phyloP scores from a whole-genome alignment of 306 rosid genomes.

The barrel medic (Medicago truncatula) region MtrunA17r5.0-ANR NC_053045.1:6737001-6737500 shows the following conservation, averaged over 20 bases:
- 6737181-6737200: constrained; percentile 52
- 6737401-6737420: constrained; percentile 45
- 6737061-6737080: constrained; percentile 35
- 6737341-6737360: constrained; percentile 54
- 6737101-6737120: constrained; percentile 44
- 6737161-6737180: constrained; percentile 40
- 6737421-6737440: constrained; percentile 43
- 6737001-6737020: constrained; percentile 44
- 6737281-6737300: constrained; percentile 26
- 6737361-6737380: constrained; percentile 45
- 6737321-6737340: constrained; percentile 62
- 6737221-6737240: constrained; percentile 21
- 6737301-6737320: constrained; percentile 24
- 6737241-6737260: constrained; percentile 44
- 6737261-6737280: constrained; percentile 41
- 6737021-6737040: constrained; percentile 50
- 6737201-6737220: constrained; percentile 50
- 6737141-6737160: constrained; percentile 40
- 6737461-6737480: constrained; percentile 30
- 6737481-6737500: not conserved
- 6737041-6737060: constrained; percentile 49
- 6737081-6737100: constrained; percentile 62
- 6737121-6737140: constrained; percentile 43
- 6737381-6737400: constrained; percentile 32
- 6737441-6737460: constrained; percentile 33